Conservation (phyloP, 2,329 filamentous ascomycete genomes). For the Scedosporium boydii region DNA sequence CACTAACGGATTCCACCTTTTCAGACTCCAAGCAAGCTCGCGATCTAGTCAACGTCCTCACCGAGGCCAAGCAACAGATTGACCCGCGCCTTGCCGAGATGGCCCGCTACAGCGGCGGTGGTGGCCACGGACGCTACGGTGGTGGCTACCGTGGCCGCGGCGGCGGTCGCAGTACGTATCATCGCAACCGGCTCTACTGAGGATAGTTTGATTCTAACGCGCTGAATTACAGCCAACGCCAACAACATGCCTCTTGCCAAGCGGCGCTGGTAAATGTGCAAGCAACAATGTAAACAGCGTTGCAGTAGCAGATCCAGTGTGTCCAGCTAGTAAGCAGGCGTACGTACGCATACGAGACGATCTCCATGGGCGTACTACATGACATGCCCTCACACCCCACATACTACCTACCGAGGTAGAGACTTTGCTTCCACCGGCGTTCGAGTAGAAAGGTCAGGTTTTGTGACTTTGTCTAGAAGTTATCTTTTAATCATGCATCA, state of each 20-base stretch:
- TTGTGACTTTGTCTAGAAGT: background rate
- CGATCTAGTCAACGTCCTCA: conserved; percentile 86
- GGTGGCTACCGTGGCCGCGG: conserved; percentile 60
- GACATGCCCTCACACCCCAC: background rate
- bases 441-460: background rate
- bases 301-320: background rate
- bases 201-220: conserved; percentile 22
- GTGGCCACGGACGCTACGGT: conserved; percentile 64
- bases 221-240: conserved; percentile 29
- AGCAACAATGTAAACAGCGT: background rate
- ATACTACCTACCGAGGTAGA: background rate
- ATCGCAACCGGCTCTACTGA: conserved; percentile 20
- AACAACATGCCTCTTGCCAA: conserved; percentile 40
- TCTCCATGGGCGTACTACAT: background rate
- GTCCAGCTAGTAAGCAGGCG: background rate
- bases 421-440: background rate
- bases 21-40: conserved; percentile 87
- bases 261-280: conserved; percentile 36
- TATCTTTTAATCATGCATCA: background rate
- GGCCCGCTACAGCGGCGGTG: conserved; percentile 82
- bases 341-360: background rate
- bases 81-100: conserved; percentile 94
- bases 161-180: conserved; percentile 38
- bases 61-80: conserved; percentile 96
- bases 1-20: conserved; percentile 23